Evolutionary conservation across 805 yeast genomes (phyloP).

Genomic region (Wickerhamiella siamensis): DNA sequence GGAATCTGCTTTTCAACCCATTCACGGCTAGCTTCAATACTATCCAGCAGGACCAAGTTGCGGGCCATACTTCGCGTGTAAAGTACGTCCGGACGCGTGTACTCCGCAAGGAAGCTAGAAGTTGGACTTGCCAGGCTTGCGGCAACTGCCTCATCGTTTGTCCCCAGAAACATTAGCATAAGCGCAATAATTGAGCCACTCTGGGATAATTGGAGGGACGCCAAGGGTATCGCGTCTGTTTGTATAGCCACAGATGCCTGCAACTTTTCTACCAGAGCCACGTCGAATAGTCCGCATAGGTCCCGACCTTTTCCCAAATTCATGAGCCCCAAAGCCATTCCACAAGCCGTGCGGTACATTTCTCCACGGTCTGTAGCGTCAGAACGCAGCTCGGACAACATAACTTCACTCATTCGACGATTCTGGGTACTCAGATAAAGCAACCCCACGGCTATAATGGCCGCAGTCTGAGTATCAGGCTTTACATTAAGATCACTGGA

Average conservation of each 20-base stretch:
- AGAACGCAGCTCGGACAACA: conserved; percentile 45
- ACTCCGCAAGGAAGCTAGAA: conserved; percentile 45
- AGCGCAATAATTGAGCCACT: conserved; percentile 64
- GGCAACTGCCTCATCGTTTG: conserved; percentile 48
- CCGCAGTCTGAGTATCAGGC: conserved; percentile 76
- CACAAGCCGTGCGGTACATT: conserved; percentile 76
- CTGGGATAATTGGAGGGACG: conserved; percentile 41
- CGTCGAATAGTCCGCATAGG: conserved; percentile 40
- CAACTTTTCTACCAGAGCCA: conserved; percentile 47
- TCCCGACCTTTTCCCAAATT: conserved; percentile 65
- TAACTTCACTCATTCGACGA: conserved; percentile 69
- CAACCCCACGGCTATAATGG: conserved; percentile 78
- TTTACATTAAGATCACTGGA: conserved; percentile 81
- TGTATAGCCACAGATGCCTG: conserved; percentile 37
- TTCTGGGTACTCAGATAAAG: conserved; percentile 66
- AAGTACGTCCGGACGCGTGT: conserved; percentile 65
- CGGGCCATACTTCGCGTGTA: conserved; percentile 49
- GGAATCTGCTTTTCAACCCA: conserved; percentile 57
- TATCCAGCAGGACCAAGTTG: conserved; percentile 60
- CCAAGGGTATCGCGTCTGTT: conserved; percentile 47
- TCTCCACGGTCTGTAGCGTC: conserved; percentile 41
- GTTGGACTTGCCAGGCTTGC: conserved; percentile 44
- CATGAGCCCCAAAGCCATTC: conserved; percentile 72
- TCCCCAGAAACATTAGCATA: conserved; percentile 55
- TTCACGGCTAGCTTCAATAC: conserved; percentile 31